These are phyloP conservation scores for Nemania abortiva DNA, from an alignment of 2,329 filamentous ascomycete genomes.

Conservation along the genomic window DNA sequence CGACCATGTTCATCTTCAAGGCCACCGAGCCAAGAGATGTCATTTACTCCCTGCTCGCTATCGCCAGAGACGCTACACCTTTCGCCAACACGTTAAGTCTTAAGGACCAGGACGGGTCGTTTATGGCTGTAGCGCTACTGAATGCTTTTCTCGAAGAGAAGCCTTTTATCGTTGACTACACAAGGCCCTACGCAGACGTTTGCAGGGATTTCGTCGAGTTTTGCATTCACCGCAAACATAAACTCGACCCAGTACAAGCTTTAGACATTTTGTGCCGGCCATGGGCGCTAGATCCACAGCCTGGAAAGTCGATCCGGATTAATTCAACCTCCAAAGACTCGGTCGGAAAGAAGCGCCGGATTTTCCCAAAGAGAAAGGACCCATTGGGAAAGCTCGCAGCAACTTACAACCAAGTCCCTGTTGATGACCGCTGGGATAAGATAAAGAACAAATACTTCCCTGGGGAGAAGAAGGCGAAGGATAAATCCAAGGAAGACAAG, in stretches of 20 bases:
- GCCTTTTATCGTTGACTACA: slow-evolving; percentile 9
- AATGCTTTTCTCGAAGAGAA: slow-evolving; percentile 9
- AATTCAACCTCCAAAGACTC: not conserved
- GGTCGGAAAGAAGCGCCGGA: not conserved
- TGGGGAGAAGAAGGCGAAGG: not conserved
- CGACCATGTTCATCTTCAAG: slow-evolving; percentile 31
- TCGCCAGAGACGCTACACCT: slow-evolving; percentile 30
- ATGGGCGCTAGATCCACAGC: slow-evolving; percentile 4
- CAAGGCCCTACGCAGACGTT: slow-evolving; percentile 5
- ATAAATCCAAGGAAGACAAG: too few species aligned
- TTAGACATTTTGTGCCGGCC: slow-evolving; percentile 7
- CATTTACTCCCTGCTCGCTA: slow-evolving; percentile 36
- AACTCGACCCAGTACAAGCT: slow-evolving; percentile 8
- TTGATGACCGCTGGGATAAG: too few species aligned
- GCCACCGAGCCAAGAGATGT: slow-evolving; percentile 37
- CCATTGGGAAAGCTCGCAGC: not conserved
- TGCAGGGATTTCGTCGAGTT: slow-evolving; percentile 15
- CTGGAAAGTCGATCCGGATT: not conserved
- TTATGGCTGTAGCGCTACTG: too few species aligned
- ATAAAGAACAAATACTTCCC: too few species aligned
- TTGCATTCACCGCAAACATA: slow-evolving; percentile 7
- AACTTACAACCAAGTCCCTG: not conserved
- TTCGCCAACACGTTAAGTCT: not conserved
- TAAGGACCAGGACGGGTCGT: too few species aligned
- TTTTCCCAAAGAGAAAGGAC: not conserved